Evolutionary conservation across 306 rosid species (phyloP), one percentile per base, ranked within the genome.

Genomic region (Alnus glutinosa): DNA sequence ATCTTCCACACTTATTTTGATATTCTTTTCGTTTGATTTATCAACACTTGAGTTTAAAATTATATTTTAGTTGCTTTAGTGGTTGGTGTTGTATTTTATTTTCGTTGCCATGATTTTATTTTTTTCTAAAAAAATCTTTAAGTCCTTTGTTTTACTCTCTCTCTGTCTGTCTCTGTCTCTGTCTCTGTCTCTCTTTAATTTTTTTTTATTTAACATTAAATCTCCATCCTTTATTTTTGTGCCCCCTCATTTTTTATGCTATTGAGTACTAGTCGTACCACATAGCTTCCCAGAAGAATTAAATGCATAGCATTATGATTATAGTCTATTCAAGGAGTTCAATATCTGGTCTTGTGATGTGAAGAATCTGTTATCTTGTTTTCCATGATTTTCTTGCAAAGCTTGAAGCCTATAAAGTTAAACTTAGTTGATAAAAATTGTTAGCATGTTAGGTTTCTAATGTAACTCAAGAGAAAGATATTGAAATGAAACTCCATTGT

Each of bases 21-120:
- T 51, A 18, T 7, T 71, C 68, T 30, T 83, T 79, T 79, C 46
- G 80, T 75, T 81, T 70, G 64, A 75, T 74, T 71, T 54, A 73
- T 62, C 19, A 59, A 46, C 67, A 55, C 80, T 16, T 71, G 51
- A 75, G 55, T 64, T 78, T 79, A 71, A 63, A 78, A 70, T n/a
- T 73, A 30, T 69, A 63, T 42, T 28, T n/a, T 18, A 42, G 52
- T 58, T 58, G 32, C 47, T 57, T 55, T 70, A 23, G 19, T 46
- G 48, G 19, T 47, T 58, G 44, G 68, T 44, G 7, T 57, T 19
- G 30, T 57, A 59, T 44, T 30, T 66, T 46, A 1, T 54, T 13
- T 46, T 59, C 37, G 0, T 34, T 34, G 37, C 37, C 37, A 34
- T 34, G 37, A 34, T 6, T 42, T 42, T 42, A 23, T 23, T 23